Percentiles rank a stretch among this genome's conserved stretches.
phyloP scores from a whole-genome alignment of 1,139 yeast genomes.

The Yamadazyma jaroonii region DNA sequence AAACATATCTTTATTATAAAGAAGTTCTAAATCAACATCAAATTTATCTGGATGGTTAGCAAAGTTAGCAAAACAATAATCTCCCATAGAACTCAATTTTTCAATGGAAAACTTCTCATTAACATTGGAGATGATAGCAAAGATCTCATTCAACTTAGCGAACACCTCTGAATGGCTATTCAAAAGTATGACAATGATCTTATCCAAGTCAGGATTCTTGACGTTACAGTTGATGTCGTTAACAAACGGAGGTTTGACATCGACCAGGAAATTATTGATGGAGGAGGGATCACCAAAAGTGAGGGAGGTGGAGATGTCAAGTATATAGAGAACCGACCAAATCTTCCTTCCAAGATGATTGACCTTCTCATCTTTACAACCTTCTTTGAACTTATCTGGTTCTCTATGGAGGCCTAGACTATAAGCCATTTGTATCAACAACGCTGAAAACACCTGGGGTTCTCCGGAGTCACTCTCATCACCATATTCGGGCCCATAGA shows the following conservation, averaged over 20 bases:
- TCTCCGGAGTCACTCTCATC: constrained; percentile 48
- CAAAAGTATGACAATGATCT: constrained; percentile 6
- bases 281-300: constrained; percentile 34
- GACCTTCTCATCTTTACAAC: constrained; percentile 20
- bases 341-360: constrained; percentile 34
- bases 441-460: constrained; percentile 35
- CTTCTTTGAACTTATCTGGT: constrained; percentile 32
- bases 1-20: not conserved
- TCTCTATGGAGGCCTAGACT: constrained; percentile 47
- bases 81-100: constrained; percentile 4
- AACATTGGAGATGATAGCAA: constrained; percentile 5
- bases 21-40: too few relatives aligned
- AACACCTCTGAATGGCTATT: not conserved
- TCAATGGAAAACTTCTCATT: constrained; percentile 8
- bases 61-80: constrained; percentile 3
- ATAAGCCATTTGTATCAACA: constrained; percentile 40
- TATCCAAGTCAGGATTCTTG: constrained; percentile 24
- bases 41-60: not conserved
- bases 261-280: constrained; percentile 26
- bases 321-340: constrained; percentile 23
- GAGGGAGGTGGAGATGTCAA: constrained; percentile 35
- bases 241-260: constrained; percentile 28
- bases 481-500: constrained; percentile 51
- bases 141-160: constrained; percentile 7
- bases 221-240: constrained; percentile 18